These are phyloP conservation scores for Annona squamosa DNA, from an alignment of 164 flowering plant genomes.

Conservation along the genomic window DNA sequence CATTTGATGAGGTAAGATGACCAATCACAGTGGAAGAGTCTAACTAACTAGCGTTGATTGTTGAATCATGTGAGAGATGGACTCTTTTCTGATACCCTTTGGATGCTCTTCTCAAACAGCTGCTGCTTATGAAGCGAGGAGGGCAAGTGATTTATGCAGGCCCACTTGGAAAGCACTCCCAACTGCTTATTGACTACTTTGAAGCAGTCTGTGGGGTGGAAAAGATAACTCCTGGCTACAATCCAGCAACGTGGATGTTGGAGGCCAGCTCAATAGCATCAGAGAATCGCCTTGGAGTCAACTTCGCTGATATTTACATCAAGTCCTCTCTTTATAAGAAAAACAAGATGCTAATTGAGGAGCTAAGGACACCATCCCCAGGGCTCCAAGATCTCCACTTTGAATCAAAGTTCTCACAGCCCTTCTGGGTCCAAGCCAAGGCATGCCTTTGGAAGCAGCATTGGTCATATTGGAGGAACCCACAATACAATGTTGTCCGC, in stretches of 20 bases:
- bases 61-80: background rate
- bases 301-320: constrained; percentile 14
- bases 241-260: constrained; percentile 23
- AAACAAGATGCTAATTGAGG: constrained; percentile 21
- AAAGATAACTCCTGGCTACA: constrained; percentile 12
- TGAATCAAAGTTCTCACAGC: constrained; percentile 19
- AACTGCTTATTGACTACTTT: constrained; percentile 65
- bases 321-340: constrained; percentile 25
- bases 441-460: constrained; percentile 35
- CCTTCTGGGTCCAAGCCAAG: constrained; percentile 20
- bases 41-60: background rate
- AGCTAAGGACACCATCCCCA: constrained; percentile 15
- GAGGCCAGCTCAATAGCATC: constrained; percentile 12
- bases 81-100: background rate
- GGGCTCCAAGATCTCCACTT: constrained; percentile 26
- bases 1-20: constrained; percentile 77
- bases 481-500: constrained; percentile 26
- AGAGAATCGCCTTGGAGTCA: constrained; percentile 8
- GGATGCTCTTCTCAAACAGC: constrained; percentile 21
- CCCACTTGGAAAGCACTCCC: constrained; percentile 71
- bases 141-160: constrained; percentile 92
- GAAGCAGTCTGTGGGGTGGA: constrained; percentile 49
- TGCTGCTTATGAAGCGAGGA: constrained; percentile 88
- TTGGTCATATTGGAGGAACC: constrained; percentile 32
- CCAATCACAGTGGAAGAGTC: background rate